A percentile compares a stretch with the other conserved stretches of the same genome.
phyloP scores from a whole-genome alignment of 2,329 filamentous ascomycete species.

The Cordyceps cateniannulata region DNA sequence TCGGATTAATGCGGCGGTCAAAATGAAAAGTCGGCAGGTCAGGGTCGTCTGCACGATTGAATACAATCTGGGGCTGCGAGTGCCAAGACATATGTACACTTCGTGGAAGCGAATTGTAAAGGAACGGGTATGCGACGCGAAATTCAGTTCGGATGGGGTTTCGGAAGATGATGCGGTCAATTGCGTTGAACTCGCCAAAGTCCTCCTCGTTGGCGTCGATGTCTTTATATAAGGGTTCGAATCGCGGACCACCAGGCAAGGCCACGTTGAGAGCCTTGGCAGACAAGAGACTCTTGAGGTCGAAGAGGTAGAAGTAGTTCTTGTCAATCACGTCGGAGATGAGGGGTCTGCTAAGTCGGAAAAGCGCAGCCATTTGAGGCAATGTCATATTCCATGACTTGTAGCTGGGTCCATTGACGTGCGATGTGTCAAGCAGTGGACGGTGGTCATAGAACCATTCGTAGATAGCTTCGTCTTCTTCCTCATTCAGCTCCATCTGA shows the following conservation, averaged over 20 bases:
- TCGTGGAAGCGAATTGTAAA: slow-evolving; percentile 93
- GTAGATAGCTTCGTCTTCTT: slow-evolving; percentile 82
- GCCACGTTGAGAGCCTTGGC: slow-evolving; percentile 96
- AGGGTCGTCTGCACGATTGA: slow-evolving; percentile 78
- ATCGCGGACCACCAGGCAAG: slow-evolving; percentile 92
- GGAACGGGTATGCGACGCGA: slow-evolving; percentile 84
- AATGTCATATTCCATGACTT: slow-evolving; percentile 90
- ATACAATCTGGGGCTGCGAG: slow-evolving; percentile 88
- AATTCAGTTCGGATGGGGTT: slow-evolving; percentile 93
- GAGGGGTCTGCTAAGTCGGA: slow-evolving; percentile 84
- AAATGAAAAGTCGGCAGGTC: slow-evolving; percentile 95
- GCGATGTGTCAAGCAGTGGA: slow-evolving; percentile 80
- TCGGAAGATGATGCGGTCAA: slow-evolving; percentile 98
- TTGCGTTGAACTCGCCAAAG: slow-evolving; percentile 98
- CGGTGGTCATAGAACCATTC: slow-evolving; percentile 98
- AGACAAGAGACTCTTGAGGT: slow-evolving; percentile 88
- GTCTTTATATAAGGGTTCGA: slow-evolving; percentile 96
- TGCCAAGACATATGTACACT: slow-evolving; percentile 94
- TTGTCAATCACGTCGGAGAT: slow-evolving; percentile 89
- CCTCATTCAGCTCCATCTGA: slow-evolving; percentile 95
- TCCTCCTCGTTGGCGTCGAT: slow-evolving; percentile 98
- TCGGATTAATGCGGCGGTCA: slow-evolving; percentile 95
- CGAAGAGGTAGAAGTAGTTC: slow-evolving; percentile 98
- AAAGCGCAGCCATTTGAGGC: slow-evolving; percentile 92
- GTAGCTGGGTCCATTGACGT: slow-evolving; percentile 96